A percentile compares a stretch with the other conserved stretches of the same genome.
These are phyloP conservation scores for Clavispora phyllophila DNA, from an alignment of 805 yeast species.

Conservation along the genomic window DNA sequence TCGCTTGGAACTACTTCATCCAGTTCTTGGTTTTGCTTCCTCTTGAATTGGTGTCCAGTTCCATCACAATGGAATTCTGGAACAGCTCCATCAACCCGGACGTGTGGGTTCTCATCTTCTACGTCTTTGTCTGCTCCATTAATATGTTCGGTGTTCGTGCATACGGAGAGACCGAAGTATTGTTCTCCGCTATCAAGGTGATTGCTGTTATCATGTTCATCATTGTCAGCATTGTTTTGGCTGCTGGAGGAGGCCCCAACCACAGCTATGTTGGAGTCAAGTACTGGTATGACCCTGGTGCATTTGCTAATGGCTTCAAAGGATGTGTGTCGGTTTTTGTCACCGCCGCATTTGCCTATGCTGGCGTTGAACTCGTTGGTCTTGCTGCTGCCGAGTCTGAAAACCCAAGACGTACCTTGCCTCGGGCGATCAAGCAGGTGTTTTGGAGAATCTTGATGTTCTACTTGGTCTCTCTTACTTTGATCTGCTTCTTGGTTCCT, in stretches of 20 bases:
- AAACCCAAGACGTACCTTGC: conserved; percentile 63
- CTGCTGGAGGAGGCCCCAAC: conserved; percentile 52
- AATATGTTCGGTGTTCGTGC: conserved; percentile 50
- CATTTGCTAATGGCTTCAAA: conserved; percentile 61
- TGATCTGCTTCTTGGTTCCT: conserved; percentile 68
- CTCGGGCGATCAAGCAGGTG: conserved; percentile 73
- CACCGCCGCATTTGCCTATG: conserved; percentile 72
- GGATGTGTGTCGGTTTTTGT: conserved; percentile 72
- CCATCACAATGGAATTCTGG: conserved; percentile 23
- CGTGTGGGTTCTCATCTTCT: conserved; percentile 52
- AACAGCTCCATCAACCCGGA: conserved; percentile 13
- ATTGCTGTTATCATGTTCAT: conserved; percentile 45
- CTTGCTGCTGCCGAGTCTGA: conserved; percentile 74
- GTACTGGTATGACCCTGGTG: conserved; percentile 64
- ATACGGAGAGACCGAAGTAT: conserved; percentile 55
- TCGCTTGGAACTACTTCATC: conserved; percentile 58
- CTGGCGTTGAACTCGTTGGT: conserved; percentile 71
- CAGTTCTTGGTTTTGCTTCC: conserved; percentile 63
- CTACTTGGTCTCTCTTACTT: conserved; percentile 53
- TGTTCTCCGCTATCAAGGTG: conserved; percentile 44
- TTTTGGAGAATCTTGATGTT: conserved; percentile 77
- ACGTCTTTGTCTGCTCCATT: conserved; percentile 41
- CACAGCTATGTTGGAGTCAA: conserved; percentile 53
- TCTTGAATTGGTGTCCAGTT: conserved; percentile 60
- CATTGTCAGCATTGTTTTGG: conserved; percentile 42